A percentile compares a stretch with the other conserved stretches of the same genome.
Conservation (phyloP, 345 rosid species). For the Isatis tinctoria region DNA sequence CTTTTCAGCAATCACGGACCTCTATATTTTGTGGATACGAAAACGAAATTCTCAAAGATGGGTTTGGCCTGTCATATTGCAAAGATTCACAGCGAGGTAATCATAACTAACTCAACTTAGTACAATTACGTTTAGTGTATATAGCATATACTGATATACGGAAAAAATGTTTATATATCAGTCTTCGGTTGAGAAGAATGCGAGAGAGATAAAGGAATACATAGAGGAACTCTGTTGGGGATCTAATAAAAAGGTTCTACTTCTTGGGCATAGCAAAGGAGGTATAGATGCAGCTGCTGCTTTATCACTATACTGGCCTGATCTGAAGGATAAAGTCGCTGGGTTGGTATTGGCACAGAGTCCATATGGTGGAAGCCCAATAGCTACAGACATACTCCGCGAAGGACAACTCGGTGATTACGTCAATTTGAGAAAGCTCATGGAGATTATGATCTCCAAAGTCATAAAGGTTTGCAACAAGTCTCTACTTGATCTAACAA, state of each 20-base stretch:
- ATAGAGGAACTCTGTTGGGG: constrained; percentile 98
- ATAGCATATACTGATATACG: constrained; percentile 1
- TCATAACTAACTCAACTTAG: not conserved
- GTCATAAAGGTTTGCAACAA: constrained; percentile 69
- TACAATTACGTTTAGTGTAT: not conserved
- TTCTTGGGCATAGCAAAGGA: constrained; percentile 99
- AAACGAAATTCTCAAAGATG: constrained; percentile 84
- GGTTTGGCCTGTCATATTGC: constrained; percentile 94
- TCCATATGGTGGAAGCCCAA: constrained; percentile 94
- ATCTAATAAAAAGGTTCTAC: constrained; percentile 78
- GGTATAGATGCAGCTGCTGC: constrained; percentile 98
- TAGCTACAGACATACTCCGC: constrained; percentile 92
- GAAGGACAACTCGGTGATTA: constrained; percentile 97
- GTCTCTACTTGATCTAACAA: not conserved
- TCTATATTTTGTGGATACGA: constrained; percentile 82
- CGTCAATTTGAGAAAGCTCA: constrained; percentile 66
- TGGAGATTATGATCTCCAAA: constrained; percentile 89
- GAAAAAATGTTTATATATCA: constrained; percentile 31
- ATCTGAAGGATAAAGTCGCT: constrained; percentile 93
- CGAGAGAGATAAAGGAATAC: constrained; percentile 86
- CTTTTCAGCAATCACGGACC: constrained; percentile 99
- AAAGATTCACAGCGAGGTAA: constrained; percentile 97
- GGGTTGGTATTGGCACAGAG: constrained; percentile 88
- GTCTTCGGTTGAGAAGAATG: constrained; percentile 99
- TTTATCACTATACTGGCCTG: constrained; percentile 85